Percentiles rank a stretch among this genome's conserved stretches.
Conservation (phyloP, 2,329 filamentous ascomycete genomes). For the Hysterium pulicare region DNA sequence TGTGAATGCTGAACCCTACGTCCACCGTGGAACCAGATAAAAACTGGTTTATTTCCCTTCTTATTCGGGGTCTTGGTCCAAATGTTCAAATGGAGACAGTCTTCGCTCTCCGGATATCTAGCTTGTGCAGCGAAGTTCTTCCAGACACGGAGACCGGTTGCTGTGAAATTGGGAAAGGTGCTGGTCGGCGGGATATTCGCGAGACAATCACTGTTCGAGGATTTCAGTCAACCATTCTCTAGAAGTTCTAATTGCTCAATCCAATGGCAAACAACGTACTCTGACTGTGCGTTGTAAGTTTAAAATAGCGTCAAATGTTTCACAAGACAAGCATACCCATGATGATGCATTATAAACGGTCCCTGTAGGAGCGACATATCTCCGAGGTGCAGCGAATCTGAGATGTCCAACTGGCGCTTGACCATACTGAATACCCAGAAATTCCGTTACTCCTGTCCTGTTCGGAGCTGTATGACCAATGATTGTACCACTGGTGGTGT, state of each 20-base stretch:
- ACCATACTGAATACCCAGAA: conserved; percentile 36
- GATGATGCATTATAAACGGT: conserved; percentile 21
- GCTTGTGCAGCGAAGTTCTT: conserved; percentile 26
- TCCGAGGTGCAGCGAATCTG: conserved; percentile 30
- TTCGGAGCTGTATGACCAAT: conserved; percentile 28
- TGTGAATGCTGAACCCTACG: conserved; percentile 11
- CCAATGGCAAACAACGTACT: conserved; percentile 16
- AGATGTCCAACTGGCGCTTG: conserved; percentile 30
- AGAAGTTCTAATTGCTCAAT: not conserved
- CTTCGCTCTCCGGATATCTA: conserved; percentile 20
- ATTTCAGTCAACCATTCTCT: conserved; percentile 3
- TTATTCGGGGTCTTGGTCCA: conserved; percentile 21
- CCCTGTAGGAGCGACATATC: conserved; percentile 18
- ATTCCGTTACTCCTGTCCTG: conserved; percentile 24
- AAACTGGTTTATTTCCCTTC: conserved; percentile 22
- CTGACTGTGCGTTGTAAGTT: conserved; percentile 14
- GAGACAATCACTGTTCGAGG: conserved; percentile 21
- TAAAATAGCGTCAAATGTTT: not conserved
- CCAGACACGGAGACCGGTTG: conserved; percentile 21
- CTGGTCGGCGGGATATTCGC: conserved; percentile 21
- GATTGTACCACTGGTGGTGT: no score
- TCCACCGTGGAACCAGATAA: conserved; percentile 28
- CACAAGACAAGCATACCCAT: conserved; percentile 13
- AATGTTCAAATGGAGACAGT: conserved; percentile 29
- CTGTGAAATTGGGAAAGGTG: conserved; percentile 24